Evolutionary conservation across 495 filamentous ascomycete species (phyloP), one percentile per base, ranked within the genome.

Genomic region (Talaromyces trachyspermus): DNA sequence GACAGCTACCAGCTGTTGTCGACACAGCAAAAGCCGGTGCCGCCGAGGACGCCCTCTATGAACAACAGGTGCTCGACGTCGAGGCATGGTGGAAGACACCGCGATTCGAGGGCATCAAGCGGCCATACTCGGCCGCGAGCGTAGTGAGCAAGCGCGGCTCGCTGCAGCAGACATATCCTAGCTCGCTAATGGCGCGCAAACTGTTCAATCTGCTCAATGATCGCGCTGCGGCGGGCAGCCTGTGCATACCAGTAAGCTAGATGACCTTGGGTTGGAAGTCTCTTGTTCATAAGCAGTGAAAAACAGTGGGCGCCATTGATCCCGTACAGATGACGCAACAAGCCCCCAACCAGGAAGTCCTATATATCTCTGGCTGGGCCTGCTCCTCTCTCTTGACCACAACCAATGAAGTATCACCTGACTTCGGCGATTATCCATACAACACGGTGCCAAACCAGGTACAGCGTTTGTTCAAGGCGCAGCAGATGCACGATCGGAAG

Each of bases 301-400:
- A 12, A 30, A 30, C 41, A 90, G 86, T 98, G 85, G 92, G 92
- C 49, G 94, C 91, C 47, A 95, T 98, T 68, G 92, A 98, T 59
- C 92, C 92, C n/a, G 79, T 96, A 7, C 92, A 98, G 67, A 97
- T 98, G 92, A 96, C 94, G 22, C 92, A 98, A 65, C 94, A 97
- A 70, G 94, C 92, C 19, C 79, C 85, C 1, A 85, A 96, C 64
- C 92, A 97, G 62, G 94, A 98, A 65, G 84, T 95, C 4, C 76
- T 98, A 14, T 98, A 98, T 66, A 75, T 98, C 26, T 95, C 88
- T 7, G 92, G 92, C 35, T 98, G 92, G 92, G 92, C 94, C 2
- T 97, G 94, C 67, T 95, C 89, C 0, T 89, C 88, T 5, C 75
- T 95, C 10, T 71, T 98, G 19, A 97, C 94, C 0, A 84, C 79